Evolutionary conservation across 2,329 filamentous ascomycete species (phyloP), one percentile per base, ranked within the genome.

Genomic region (Hymenoscyphus albidus): DNA sequence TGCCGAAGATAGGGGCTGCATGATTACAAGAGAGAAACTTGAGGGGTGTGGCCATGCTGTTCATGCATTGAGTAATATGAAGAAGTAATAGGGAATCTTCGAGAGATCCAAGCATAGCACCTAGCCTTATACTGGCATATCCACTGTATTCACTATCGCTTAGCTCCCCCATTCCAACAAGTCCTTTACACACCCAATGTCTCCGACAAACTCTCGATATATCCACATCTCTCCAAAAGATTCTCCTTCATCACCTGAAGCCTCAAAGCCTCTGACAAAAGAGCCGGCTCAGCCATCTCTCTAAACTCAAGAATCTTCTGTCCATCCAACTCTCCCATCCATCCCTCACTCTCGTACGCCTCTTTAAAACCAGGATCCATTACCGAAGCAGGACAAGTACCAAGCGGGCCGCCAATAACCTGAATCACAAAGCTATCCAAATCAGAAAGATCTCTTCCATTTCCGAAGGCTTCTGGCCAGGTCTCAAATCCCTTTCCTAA

Each of bases 131-230:
- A 35, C 35, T 35, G 0, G 1, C 2, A 35, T 1, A 35, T 35
- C 1, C 35, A 7, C 1, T 10, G 5, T 10, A 9, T 2, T 35
- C 32, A 35, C 35, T 35, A 10, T 7, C 2, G 2, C 35, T 35
- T 4, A 35, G 1, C 9, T 35, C 35, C 35, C 9, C 9, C 5
- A 35, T 35, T 35, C 4, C 35, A 35, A 35, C 6, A 35, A 27
- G 22, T 9, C 10, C 5, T 9, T n/a, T 48, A 48, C 4, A 18
- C 5, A 18, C 58, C 58, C 1, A 60, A 22, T 48, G 58, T 60
- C 14, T 48, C 40, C 39, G 40, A 16, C 58, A 60, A 32, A 35
- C 58, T 60, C 7, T 48, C 12, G 32, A 60, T 60, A 51, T 31
- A 60, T 22, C 10, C 13, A 48, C 58, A 60, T 31, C 58, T 31